These are phyloP conservation scores for Didymella pinodella DNA, from an alignment of 2,329 filamentous ascomycete species.

Conservation along the genomic window DNA sequence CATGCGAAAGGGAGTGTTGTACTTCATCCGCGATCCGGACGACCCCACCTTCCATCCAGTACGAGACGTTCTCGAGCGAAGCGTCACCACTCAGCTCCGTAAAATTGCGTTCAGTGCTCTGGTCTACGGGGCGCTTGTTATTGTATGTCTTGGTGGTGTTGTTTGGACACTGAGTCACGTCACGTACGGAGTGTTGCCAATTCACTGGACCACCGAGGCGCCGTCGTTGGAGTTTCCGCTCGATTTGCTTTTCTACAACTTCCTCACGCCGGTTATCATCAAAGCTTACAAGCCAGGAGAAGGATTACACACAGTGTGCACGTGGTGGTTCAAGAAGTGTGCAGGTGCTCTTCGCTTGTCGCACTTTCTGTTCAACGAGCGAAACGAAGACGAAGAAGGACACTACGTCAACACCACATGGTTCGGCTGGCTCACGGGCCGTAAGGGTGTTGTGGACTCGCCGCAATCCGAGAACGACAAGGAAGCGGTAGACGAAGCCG, in stretches of 20 bases:
- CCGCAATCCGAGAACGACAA: constrained; percentile 46
- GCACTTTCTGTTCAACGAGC: constrained; percentile 91
- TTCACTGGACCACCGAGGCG: constrained; percentile 92
- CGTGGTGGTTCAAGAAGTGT: constrained; percentile 94
- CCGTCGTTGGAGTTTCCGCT: constrained; percentile 94
- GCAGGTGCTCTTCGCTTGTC: constrained; percentile 81
- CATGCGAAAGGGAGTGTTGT: constrained; percentile 91
- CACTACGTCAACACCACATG: constrained; percentile 68
- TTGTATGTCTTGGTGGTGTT: constrained; percentile 91
- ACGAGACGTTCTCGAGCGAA: constrained; percentile 92
- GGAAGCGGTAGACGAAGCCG: constrained; percentile 40
- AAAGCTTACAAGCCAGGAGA: constrained; percentile 86
- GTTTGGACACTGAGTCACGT: constrained; percentile 85
- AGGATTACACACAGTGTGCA: constrained; percentile 83
- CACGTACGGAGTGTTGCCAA: constrained; percentile 78
- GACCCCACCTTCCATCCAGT: constrained; percentile 98
- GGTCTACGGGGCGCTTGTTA: constrained; percentile 91
- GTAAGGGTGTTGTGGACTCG: constrained; percentile 50
- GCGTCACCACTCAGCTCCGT: constrained; percentile 87
- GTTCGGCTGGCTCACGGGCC: constrained; percentile 62
- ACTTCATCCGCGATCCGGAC: constrained; percentile 97
- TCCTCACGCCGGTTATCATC: constrained; percentile 87
- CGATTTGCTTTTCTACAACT: constrained; percentile 95
- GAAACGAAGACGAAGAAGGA: constrained; percentile 82
- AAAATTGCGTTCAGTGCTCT: constrained; percentile 97